Conservation (phyloP, 352 stramenopile species). For the Lagenidium sp. region DNA sequence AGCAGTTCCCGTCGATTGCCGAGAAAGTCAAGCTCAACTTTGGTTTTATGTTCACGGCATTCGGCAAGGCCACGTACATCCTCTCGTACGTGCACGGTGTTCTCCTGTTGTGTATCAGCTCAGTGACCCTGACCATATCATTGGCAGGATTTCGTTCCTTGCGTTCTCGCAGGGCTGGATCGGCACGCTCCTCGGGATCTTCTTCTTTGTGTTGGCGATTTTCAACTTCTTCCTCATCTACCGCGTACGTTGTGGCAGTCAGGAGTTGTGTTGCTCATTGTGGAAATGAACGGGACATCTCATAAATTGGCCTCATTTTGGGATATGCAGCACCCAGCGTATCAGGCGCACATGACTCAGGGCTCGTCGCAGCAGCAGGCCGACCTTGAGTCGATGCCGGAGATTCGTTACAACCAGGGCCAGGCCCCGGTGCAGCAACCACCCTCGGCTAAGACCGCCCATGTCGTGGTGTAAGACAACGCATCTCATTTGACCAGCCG, state of each 20-base stretch:
- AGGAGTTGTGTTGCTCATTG: too few species aligned
- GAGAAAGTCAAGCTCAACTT: constrained; percentile 84
- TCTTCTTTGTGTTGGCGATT: constrained; percentile 63
- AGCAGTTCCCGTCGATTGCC: constrained; percentile 67
- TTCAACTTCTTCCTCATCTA: constrained; percentile 88
- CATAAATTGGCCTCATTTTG: too few species aligned
- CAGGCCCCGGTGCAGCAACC: constrained; percentile 18
- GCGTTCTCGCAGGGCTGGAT: constrained; percentile 76
- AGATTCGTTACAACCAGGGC: constrained; percentile 74
- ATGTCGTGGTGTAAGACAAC: constrained; percentile 60
- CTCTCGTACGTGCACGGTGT: constrained; percentile 38
- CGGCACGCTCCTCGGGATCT: constrained; percentile 59
- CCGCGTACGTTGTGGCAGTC: constrained; percentile 34
- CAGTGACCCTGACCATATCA: background rate
- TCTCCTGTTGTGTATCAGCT: constrained; percentile 3
- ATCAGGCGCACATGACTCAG: constrained; percentile 68
- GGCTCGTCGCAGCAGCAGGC: constrained; percentile 45
- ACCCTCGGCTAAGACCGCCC: constrained; percentile 25
- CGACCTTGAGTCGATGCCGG: constrained; percentile 64
- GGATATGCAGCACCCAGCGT: constrained; percentile 72
- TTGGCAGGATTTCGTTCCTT: constrained; percentile 62
- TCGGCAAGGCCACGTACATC: constrained; percentile 78
- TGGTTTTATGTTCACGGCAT: constrained; percentile 83
- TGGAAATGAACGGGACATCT: too few species aligned
- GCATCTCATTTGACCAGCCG: too few species aligned